phyloP scores from a whole-genome alignment of 495 filamentous ascomycete genomes.

The Baudoinia panamericana region DNA sequence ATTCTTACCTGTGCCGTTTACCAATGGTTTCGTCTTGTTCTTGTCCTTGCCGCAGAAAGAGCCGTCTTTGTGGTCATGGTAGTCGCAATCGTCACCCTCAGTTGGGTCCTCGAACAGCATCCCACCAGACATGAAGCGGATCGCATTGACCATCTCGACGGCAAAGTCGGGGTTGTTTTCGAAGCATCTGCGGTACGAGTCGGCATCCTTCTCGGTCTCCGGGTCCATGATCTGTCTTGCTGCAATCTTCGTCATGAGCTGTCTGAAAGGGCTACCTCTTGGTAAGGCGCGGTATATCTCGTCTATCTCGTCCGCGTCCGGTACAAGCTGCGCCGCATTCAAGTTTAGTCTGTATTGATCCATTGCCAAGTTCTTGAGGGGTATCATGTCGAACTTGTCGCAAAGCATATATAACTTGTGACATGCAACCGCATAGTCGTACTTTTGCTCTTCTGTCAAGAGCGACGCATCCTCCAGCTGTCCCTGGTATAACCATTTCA shows the following conservation, averaged over 20 bases:
- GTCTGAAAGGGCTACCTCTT: slow-evolving; percentile 30
- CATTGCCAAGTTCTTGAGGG: slow-evolving; percentile 37
- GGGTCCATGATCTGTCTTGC: slow-evolving; percentile 41
- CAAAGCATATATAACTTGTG: slow-evolving; percentile 39
- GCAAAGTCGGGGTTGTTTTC: slow-evolving; percentile 36
- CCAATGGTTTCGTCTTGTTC: slow-evolving; percentile 21
- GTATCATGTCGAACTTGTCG: slow-evolving; percentile 34
- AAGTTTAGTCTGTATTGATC: slow-evolving; percentile 37
- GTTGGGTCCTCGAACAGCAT: slow-evolving; percentile 38
- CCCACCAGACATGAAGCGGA: slow-evolving; percentile 32
- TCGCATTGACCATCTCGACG: slow-evolving; percentile 37
- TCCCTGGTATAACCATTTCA: slow-evolving; percentile 41
- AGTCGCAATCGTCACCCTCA: slow-evolving; percentile 31
- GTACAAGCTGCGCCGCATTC: slow-evolving; percentile 32
- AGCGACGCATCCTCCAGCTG: slow-evolving; percentile 34
- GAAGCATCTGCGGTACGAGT: slow-evolving; percentile 33
- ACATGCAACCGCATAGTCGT: slow-evolving; percentile 37
- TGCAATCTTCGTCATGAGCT: slow-evolving; percentile 36
- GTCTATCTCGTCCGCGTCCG: slow-evolving; percentile 38
- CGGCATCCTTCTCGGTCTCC: slow-evolving; percentile 32
- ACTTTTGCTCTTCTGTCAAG: slow-evolving; percentile 33
- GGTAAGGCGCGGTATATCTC: slow-evolving; percentile 34
- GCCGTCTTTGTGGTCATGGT: slow-evolving; percentile 35
- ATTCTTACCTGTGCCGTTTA: slow-evolving; percentile 4
- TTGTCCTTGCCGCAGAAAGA: slow-evolving; percentile 25